phyloP scores from a whole-genome alignment of 2,329 filamentous ascomycete genomes.

The Pseudocercospora crystallina region DNA sequence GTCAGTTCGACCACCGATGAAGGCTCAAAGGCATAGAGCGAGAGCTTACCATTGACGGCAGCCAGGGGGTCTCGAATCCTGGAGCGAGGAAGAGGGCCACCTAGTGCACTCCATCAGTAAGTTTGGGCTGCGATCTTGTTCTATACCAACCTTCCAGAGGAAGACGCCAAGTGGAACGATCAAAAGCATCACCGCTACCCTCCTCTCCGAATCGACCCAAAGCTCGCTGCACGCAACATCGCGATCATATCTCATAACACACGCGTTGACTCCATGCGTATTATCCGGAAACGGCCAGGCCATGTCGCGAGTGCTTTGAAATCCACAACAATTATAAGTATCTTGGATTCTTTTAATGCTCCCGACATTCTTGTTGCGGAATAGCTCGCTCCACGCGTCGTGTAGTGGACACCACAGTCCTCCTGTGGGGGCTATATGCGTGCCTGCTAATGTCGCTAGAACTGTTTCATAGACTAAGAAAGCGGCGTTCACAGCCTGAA shows the following conservation, averaged over 20 bases:
- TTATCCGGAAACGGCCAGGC: slow-evolving; percentile 60
- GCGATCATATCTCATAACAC: slow-evolving; percentile 50
- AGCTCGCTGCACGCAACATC: slow-evolving; percentile 50
- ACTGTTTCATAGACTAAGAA: slow-evolving; percentile 43
- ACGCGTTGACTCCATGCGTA: slow-evolving; percentile 38
- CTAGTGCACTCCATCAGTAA: slow-evolving; percentile 13
- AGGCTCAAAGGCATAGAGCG: too few species aligned
- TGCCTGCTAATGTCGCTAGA: slow-evolving; percentile 47
- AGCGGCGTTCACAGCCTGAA: slow-evolving; percentile 38
- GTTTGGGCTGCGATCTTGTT: not conserved
- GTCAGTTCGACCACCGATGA: too few species aligned
- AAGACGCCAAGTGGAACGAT: slow-evolving; percentile 55
- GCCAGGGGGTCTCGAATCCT: slow-evolving; percentile 29
- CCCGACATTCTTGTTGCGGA: slow-evolving; percentile 48
- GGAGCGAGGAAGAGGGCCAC: slow-evolving; percentile 28
- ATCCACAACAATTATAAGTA: slow-evolving; percentile 65
- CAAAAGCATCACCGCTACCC: slow-evolving; percentile 56
- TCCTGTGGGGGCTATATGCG: slow-evolving; percentile 41
- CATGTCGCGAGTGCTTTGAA: slow-evolving; percentile 58
- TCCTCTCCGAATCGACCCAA: slow-evolving; percentile 59
- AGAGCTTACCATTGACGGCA: slow-evolving; percentile 22
- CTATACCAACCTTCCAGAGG: slow-evolving; percentile 54
- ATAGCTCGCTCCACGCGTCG: slow-evolving; percentile 58
- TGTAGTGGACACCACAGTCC: slow-evolving; percentile 56
- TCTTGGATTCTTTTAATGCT: slow-evolving; percentile 64